Base-by-base conservation (phyloP, 2,329 filamentous ascomycete species). In the Ceratocystis eucalypticola region DNA sequence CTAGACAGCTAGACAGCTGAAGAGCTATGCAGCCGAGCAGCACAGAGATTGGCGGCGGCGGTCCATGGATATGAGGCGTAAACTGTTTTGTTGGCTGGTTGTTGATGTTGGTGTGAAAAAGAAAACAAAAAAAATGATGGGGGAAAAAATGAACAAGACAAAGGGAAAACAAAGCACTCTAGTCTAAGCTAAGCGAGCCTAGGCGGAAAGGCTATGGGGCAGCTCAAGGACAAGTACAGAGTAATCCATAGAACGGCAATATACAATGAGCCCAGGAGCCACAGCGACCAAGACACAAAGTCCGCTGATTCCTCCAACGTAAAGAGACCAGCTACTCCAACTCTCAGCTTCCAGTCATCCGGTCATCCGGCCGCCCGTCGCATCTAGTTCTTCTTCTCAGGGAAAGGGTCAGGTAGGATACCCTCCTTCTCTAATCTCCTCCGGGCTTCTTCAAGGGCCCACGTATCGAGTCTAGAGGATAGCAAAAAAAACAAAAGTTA, bases 401-500 rank as follows among this genome's bases (percentile, higher is more conserved):
- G 77, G 66, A 78, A 76, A 50, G 89, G 88, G 73, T 96, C 93
- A 74, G 89, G 85, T 74, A 97, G 79, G 74, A 97, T 92, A 68
- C 94, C 94, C 81, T 99, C 94, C 68, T 86, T 88, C 80, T 99
- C 94, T 83, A 99, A 86, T 80, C 94, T 84, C 80, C 94, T 85
- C 74, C 94, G 85, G 65, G 94, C 94, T 80, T 99, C 94, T 79
- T 99, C 94, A 55, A 99, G 85, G 69, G 94, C 94, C 94, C 94
- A 99, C 66, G 93, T 97, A 81, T 97, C 94, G 85, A 99, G 96
- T 77, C 94, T 99, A 72, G 2, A 53, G 22, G 22, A 44, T 2
- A 28, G 28, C 64, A 30, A 7, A 3, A 3, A 12, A 28, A 20
- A 17, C 4, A 37, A 44, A 7, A 37, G 33, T 22, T 62, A 28